These are phyloP conservation scores for Juncus inflexus DNA, from an alignment of 176 grass and related monocot genomes.

Conservation along the genomic window DNA sequence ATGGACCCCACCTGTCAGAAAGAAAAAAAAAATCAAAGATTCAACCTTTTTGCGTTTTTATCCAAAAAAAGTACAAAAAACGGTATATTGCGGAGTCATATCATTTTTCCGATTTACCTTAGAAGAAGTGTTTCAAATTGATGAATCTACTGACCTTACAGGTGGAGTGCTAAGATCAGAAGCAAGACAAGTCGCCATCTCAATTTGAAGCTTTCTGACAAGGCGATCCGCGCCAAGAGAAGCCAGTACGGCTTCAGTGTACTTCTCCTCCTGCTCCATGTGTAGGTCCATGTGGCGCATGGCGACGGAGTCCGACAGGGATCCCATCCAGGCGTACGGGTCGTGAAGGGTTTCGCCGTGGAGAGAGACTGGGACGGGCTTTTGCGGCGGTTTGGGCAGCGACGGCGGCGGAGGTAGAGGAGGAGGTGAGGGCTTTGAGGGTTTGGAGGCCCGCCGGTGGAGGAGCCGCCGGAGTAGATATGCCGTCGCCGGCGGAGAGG, in stretches of 20 bases:
- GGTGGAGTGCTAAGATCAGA: constrained; percentile 69
- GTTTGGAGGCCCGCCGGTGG: constrained; percentile 13
- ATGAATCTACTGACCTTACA: constrained; percentile 15
- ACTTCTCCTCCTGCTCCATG: constrained; percentile 95
- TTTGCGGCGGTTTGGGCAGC: constrained; percentile 36
- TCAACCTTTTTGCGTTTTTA: constrained; percentile 8
- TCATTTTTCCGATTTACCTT: background rate
- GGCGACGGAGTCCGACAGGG: constrained; percentile 67
- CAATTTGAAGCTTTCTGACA: constrained; percentile 81
- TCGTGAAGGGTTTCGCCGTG: constrained; percentile 40
- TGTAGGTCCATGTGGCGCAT: constrained; percentile 97
- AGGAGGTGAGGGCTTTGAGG: constrained; percentile 14
- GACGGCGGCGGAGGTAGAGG: constrained; percentile 24
- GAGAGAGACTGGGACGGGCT: constrained; percentile 30
- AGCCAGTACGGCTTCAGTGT: constrained; percentile 72
- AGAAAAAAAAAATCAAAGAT: background rate
- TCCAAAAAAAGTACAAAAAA: background rate
- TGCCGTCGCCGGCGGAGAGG: background rate
- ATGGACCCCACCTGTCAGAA: constrained; percentile 52
- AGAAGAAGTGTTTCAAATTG: background rate
- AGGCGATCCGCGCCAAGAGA: constrained; percentile 57
- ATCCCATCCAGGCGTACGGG: constrained; percentile 66
- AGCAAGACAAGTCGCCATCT: constrained; percentile 76
- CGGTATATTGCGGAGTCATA: background rate
- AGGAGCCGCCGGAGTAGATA: background rate